phyloP scores from a whole-genome alignment of 331 rosid species.

The Prunus yedoensis region DNA sequence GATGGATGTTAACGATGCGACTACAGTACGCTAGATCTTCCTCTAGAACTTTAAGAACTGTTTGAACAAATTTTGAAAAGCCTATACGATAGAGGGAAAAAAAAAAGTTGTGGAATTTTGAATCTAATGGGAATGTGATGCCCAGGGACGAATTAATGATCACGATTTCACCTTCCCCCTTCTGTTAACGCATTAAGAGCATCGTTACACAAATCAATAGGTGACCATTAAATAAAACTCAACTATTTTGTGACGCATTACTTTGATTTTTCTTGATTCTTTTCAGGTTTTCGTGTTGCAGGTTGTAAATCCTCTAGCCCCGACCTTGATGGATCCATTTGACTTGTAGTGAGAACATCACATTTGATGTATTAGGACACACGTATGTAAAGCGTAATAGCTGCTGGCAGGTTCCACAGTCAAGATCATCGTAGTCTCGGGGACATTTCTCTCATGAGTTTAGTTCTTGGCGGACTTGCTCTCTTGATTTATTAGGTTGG shows the following conservation, averaged over 20 bases:
- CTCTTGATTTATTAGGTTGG: no score
- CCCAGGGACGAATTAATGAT: no score
- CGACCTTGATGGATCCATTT: not conserved
- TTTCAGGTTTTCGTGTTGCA: not conserved
- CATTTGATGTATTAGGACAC: not conserved
- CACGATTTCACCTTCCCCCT: no score
- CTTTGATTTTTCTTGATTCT: not conserved
- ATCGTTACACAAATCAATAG: no score
- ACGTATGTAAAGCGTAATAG: not conserved
- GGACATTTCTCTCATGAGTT: not conserved
- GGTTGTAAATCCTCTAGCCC: not conserved
- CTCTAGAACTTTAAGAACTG: not conserved
- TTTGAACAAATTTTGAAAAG: not conserved
- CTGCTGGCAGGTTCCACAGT: not conserved
- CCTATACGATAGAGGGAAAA: no score
- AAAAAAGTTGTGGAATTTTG: no score
- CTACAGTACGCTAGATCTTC: conserved; percentile 30
- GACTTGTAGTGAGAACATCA: not conserved
- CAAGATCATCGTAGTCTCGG: not conserved
- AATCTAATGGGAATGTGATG: no score
- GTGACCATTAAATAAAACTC: no score
- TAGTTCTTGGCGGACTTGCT: no score
- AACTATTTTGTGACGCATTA: not conserved
- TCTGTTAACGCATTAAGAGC: no score
- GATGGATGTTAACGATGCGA: conserved; percentile 52